Percentiles rank a stretch among this genome's conserved stretches.
phyloP scores from a whole-genome alignment of 768 basidiomycete species.

The Boletus insuetus region DNA sequence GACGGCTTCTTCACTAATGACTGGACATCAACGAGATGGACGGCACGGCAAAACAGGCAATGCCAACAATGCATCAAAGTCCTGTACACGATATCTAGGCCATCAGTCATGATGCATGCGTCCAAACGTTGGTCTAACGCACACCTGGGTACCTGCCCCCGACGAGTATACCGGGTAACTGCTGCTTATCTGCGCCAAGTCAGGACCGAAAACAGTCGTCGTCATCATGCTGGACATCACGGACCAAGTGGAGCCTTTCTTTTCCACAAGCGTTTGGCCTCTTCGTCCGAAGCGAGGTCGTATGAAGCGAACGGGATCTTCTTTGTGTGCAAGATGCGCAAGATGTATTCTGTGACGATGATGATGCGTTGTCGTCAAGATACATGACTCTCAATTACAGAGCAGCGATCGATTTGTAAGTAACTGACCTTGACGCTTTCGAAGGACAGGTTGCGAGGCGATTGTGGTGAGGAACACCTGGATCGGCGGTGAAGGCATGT shows the following conservation, averaged over 20 bases:
- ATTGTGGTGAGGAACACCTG: constrained; percentile 85
- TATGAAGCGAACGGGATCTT: constrained; percentile 81
- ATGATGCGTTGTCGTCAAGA: neutral
- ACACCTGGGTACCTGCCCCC: constrained; percentile 78
- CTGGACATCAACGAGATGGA: constrained; percentile 7
- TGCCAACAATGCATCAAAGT: constrained; percentile 71
- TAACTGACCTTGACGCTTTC: constrained; percentile 71
- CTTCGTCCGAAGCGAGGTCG: constrained; percentile 81
- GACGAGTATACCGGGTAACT: constrained; percentile 79
- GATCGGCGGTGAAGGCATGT: constrained; percentile 81
- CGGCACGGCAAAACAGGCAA: neutral
- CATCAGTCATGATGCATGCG: constrained; percentile 1
- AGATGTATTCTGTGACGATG: constrained; percentile 59
- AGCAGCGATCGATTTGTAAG: neutral
- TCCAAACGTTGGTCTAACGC: constrained; percentile 29
- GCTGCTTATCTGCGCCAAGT: constrained; percentile 63
- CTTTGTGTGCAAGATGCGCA: constrained; percentile 82
- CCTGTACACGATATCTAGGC: constrained; percentile 37
- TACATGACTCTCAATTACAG: neutral
- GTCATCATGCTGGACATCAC: constrained; percentile 4
- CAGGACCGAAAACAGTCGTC: neutral
- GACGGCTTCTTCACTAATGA: constrained; percentile 75
- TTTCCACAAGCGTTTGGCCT: constrained; percentile 77
- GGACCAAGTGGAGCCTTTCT: constrained; percentile 72
- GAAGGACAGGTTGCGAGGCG: constrained; percentile 71